These are phyloP conservation scores for Fusarium neocosmosporiellum DNA, from an alignment of 2,329 filamentous ascomycete genomes.

Conservation along the genomic window DNA sequence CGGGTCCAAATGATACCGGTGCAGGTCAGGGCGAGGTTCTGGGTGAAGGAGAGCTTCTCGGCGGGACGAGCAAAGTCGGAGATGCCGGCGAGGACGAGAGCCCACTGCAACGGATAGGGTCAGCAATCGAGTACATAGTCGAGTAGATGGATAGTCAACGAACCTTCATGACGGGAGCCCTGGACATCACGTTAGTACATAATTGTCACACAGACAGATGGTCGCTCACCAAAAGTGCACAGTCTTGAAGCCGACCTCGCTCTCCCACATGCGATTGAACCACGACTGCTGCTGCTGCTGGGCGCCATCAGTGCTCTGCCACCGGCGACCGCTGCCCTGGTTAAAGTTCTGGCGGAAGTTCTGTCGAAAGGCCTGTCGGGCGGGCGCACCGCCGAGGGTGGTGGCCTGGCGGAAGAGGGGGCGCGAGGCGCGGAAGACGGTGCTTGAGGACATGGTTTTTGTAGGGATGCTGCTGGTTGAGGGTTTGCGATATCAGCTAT, in stretches of 20 bases:
- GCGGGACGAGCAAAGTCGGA: constrained; percentile 92
- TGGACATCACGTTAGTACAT: constrained; percentile 50
- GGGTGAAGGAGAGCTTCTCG: constrained; percentile 91
- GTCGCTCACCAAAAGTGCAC: constrained; percentile 92
- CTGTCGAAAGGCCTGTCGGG: constrained; percentile 65
- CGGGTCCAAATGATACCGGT: constrained; percentile 98
- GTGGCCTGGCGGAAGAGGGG: constrained; percentile 67
- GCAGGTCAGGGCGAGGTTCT: constrained; percentile 89
- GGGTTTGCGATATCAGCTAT: constrained; percentile 11
- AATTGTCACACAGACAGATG: background rate
- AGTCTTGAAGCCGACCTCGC: constrained; percentile 85
- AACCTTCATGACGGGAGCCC: constrained; percentile 92
- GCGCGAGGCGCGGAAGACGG: constrained; percentile 65
- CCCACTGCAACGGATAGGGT: constrained; percentile 71
- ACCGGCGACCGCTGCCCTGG: constrained; percentile 62
- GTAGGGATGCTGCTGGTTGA: background rate
- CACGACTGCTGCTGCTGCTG: constrained; percentile 58
- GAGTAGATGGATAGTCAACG: constrained; percentile 28
- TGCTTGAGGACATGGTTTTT: constrained; percentile 56
- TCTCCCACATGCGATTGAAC: constrained; percentile 86
- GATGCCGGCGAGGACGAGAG: constrained; percentile 89
- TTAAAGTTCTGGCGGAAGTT: constrained; percentile 56
- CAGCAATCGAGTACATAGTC: constrained; percentile 14
- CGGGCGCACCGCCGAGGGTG: constrained; percentile 62
- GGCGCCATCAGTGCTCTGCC: constrained; percentile 73